These are phyloP conservation scores for Cryphonectria radicalis DNA, from an alignment of 2,329 filamentous ascomycete genomes.

Conservation along the genomic window DNA sequence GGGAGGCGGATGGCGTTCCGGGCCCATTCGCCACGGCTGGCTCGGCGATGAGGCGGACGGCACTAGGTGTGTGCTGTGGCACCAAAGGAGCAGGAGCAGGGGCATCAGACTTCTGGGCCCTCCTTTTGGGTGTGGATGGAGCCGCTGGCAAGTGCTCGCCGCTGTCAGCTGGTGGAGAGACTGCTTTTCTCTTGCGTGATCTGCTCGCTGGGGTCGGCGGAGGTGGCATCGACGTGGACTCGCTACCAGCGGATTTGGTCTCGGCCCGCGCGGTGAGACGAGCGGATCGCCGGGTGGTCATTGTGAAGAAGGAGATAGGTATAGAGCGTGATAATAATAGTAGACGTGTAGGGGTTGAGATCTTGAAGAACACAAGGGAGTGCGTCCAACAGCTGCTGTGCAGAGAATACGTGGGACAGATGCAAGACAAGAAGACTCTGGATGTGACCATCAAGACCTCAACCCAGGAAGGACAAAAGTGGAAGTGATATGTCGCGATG, in stretches of 20 bases:
- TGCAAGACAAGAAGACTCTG: slow-evolving; percentile 2
- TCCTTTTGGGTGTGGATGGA: slow-evolving; percentile 38
- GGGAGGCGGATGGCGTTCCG: slow-evolving; percentile 21
- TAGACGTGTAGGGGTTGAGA: not conserved
- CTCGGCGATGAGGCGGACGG: slow-evolving; percentile 46
- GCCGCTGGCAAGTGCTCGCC: slow-evolving; percentile 31
- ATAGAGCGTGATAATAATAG: not conserved
- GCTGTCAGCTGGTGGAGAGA: slow-evolving; percentile 14
- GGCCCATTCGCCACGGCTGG: slow-evolving; percentile 27
- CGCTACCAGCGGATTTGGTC: slow-evolving; percentile 17
- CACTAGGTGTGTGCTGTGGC: slow-evolving; percentile 53
- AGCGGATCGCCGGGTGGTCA: slow-evolving; percentile 42
- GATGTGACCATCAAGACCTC: not conserved
- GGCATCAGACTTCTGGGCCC: slow-evolving; percentile 30
- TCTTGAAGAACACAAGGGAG: not conserved
- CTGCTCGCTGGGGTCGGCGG: slow-evolving; percentile 24
- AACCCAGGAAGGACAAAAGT: not conserved
- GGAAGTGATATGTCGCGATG: slow-evolving; percentile 14
- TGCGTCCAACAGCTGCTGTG: not conserved
- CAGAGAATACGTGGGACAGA: not conserved
- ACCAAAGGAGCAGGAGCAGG: slow-evolving; percentile 33
- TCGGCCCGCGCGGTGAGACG: slow-evolving; percentile 44
- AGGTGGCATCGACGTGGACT: slow-evolving; percentile 27
- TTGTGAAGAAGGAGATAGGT: slow-evolving; percentile 25
- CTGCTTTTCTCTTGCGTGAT: slow-evolving; percentile 39